These are phyloP conservation scores for Kwoniella heveanensis DNA, from an alignment of 768 basidiomycete species.

Conservation along the genomic window DNA sequence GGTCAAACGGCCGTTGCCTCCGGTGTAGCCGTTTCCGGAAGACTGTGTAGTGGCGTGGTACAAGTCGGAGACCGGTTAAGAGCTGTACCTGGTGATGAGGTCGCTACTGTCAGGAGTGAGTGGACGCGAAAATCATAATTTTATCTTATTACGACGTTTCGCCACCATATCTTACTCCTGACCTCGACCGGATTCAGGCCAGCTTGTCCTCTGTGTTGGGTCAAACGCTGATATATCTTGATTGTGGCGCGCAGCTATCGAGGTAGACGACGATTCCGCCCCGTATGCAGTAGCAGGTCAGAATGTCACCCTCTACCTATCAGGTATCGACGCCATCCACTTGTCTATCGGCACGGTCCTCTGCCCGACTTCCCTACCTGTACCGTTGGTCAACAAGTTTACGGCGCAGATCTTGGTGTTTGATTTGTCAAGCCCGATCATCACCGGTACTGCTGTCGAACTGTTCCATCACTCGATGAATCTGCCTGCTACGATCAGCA, in stretches of 20 bases:
- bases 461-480: constrained; percentile 92
- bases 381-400: constrained; percentile 77
- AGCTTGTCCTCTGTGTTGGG: background rate
- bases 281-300: constrained; percentile 89
- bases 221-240: background rate
- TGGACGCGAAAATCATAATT: background rate
- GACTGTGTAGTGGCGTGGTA: constrained; percentile 81
- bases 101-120: constrained; percentile 68
- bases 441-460: constrained; percentile 84
- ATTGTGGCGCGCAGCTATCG: constrained; percentile 66
- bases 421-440: constrained; percentile 87
- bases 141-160: too few species aligned
- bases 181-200: too few species aligned
- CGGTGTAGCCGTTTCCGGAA: constrained; percentile 74
- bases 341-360: constrained; percentile 85
- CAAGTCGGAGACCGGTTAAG: constrained; percentile 88
- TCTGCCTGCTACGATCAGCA: constrained; percentile 83
- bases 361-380: constrained; percentile 70
- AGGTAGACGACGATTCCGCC: constrained; percentile 72
- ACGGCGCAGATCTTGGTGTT: constrained; percentile 89
- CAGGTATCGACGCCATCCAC: constrained; percentile 80
- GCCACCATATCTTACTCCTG: too few species aligned
- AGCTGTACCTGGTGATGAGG: constrained; percentile 90
- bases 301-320: constrained; percentile 82
- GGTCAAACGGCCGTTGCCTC: constrained; percentile 71